These are phyloP conservation scores for Endoconidiophora polonica DNA, from an alignment of 2,329 filamentous ascomycete genomes.

Conservation along the genomic window DNA sequence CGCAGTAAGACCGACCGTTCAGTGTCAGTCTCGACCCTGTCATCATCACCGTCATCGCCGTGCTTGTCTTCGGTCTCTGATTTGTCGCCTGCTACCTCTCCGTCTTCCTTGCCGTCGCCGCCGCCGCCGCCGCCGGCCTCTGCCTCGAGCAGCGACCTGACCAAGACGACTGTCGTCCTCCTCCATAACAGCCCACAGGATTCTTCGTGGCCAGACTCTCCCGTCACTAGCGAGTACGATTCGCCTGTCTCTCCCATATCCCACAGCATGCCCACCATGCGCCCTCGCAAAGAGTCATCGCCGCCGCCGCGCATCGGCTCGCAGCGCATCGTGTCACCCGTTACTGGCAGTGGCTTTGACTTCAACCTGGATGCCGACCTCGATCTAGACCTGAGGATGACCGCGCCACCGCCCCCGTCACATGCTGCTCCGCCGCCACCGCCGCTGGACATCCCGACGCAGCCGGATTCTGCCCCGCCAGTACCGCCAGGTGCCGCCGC, in stretches of 20 bases:
- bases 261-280: not conserved
- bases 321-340: constrained; percentile 7
- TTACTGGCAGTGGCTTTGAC: not conserved
- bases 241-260: not conserved
- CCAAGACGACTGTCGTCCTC: not conserved
- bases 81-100: constrained; percentile 4
- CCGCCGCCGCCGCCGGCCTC: not conserved
- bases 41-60: constrained; percentile 10
- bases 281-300: not conserved
- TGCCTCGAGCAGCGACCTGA: constrained; percentile 3
- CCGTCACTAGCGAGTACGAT: not conserved
- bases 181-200: not conserved
- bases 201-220: not conserved
- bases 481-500: not conserved
- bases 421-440: constrained; percentile 6
- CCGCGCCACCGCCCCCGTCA: constrained; percentile 1
- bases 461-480: constrained; percentile 1
- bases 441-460: constrained; percentile 1
- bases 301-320: constrained; percentile 1
- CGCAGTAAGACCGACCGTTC: constrained; percentile 1
- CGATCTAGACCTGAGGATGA: not conserved
- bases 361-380: not conserved
- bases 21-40: constrained; percentile 1
- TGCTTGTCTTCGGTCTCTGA: constrained; percentile 7
- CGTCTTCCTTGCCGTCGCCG: constrained; percentile 2